Evolutionary conservation across 2,329 filamentous ascomycete species (phyloP).

Genomic region (Penicillium nordicum): DNA sequence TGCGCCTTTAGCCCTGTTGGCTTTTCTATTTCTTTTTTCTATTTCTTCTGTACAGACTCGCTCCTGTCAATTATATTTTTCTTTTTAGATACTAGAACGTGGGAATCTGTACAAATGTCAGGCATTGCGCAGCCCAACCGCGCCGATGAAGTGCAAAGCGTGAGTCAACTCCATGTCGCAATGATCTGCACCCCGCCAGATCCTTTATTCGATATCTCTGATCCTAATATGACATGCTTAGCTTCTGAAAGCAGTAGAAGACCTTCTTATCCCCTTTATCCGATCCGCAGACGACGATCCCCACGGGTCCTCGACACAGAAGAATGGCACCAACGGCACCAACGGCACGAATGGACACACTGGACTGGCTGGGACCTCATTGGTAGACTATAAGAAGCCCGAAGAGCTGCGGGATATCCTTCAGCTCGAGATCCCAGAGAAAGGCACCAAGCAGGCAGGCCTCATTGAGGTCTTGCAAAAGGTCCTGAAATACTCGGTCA

Average conservation of each 20-base stretch:
- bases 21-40: not conserved
- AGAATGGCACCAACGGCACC: slow-evolving; percentile 16
- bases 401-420: slow-evolving; percentile 57
- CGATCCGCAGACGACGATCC: slow-evolving; percentile 39
- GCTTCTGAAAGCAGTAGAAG: slow-evolving; percentile 42
- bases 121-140: slow-evolving; percentile 24
- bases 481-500: slow-evolving; percentile 81
- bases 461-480: slow-evolving; percentile 67
- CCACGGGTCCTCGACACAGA: slow-evolving; percentile 12
- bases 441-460: slow-evolving; percentile 62
- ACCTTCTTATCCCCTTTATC: slow-evolving; percentile 46
- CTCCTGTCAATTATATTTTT: not conserved
- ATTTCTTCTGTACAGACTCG: not conserved
- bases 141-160: slow-evolving; percentile 42
- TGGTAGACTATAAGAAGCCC: slow-evolving; percentile 63
- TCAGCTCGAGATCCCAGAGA: slow-evolving; percentile 53
- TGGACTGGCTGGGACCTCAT: slow-evolving; percentile 55
- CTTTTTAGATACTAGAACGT: not conserved
- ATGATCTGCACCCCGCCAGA: not conserved
- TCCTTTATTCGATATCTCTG: not conserved
- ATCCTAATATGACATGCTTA: slow-evolving; percentile 10
- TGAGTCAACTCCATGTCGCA: slow-evolving; percentile 27
- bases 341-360: slow-evolving; percentile 49
- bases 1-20: not conserved
- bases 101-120: slow-evolving; percentile 21